Base-by-base conservation (phyloP, 2,329 filamentous ascomycete species). In the Neofusicoccum cordaticola region DNA sequence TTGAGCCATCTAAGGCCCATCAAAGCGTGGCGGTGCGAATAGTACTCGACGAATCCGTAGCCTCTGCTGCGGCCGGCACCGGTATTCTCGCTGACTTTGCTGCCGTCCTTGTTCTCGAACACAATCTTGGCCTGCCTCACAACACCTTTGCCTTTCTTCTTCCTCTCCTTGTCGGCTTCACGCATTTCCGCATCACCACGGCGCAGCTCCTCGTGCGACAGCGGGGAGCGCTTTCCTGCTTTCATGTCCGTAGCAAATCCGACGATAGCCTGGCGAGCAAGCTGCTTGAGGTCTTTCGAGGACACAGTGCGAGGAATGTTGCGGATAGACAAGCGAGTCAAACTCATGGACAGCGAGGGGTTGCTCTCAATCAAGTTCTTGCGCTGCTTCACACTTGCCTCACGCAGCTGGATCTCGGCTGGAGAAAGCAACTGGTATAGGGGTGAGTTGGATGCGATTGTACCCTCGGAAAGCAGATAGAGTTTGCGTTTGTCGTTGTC, bases 21-120 rank as follows among this genome's bases (percentile, higher is more conserved):
- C 44, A 99, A 84, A 13, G 95, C 95, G 83, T 90, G 94, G 57
- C 95, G 90, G 74, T 99, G 95, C 35, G 91, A 95, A 68, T 88
- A 90, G 79, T 97, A 99, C 80, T 99, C 95, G 69, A 99, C 90
- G 81, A 99, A 99, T 12, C 96, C 95, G 75, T 99, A 99, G 4
- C 95, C 95, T 75, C 94, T 87, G 75, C 91, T 95, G 74, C 91
- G 86, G 52, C 93, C 93, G 6, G 88, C 92, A 7, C 91, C 92
- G 58, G 83, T 87, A 48, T 86, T 84, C 78, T 96, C 93, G 8
- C 84, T 79, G 13, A 97, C 87, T 80, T 97, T 98, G 72, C 87
- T 87, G 51, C 95, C 95, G 70, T 95, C 88, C 41, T 86, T 86
- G 64, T 90, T 91, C 80, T 99, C 95, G 72, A 95, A 98, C 42